phyloP scores from a whole-genome alignment of 805 yeast species.

The Starmerella cellae region DNA sequence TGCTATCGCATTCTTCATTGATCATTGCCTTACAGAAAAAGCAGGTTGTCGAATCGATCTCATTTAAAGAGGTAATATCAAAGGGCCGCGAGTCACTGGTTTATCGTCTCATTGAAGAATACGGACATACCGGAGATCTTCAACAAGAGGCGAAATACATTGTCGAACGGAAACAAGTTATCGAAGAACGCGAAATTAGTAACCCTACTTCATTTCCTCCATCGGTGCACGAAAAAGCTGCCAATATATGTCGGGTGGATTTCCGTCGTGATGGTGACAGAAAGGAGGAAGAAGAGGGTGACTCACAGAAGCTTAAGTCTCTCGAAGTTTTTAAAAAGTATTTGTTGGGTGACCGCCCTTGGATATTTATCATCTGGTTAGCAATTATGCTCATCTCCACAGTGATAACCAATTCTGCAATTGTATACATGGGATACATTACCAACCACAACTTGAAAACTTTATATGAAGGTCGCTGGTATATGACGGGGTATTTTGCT shows the following conservation, averaged over 20 bases:
- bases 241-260: constrained; percentile 4
- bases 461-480: constrained; percentile 28
- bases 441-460: constrained; percentile 14
- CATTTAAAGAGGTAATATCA: constrained; percentile 39
- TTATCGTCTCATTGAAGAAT: constrained; percentile 24
- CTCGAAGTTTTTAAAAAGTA: constrained; percentile 20
- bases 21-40: constrained; percentile 48
- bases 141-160: constrained; percentile 55
- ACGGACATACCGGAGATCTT: constrained; percentile 61
- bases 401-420: constrained; percentile 14
- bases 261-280: constrained; percentile 21
- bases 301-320: constrained; percentile 8
- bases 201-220: constrained; percentile 11
- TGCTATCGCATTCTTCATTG: constrained; percentile 55
- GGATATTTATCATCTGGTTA: constrained; percentile 25
- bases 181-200: constrained; percentile 21
- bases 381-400: constrained; percentile 24
- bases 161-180: constrained; percentile 58
- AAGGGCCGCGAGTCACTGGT: constrained; percentile 19
- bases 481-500: constrained; percentile 63
- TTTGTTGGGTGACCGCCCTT: constrained; percentile 2
- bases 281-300: constrained; percentile 22
- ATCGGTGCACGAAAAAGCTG: constrained; percentile 4
- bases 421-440: constrained; percentile 18
- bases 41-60: constrained; percentile 39